A percentile compares a stretch with the other conserved stretches of the same genome.
Conservation (phyloP, 2,329 filamentous ascomycete species). For the Nothophaeocryptopus gaeumannii region DNA sequence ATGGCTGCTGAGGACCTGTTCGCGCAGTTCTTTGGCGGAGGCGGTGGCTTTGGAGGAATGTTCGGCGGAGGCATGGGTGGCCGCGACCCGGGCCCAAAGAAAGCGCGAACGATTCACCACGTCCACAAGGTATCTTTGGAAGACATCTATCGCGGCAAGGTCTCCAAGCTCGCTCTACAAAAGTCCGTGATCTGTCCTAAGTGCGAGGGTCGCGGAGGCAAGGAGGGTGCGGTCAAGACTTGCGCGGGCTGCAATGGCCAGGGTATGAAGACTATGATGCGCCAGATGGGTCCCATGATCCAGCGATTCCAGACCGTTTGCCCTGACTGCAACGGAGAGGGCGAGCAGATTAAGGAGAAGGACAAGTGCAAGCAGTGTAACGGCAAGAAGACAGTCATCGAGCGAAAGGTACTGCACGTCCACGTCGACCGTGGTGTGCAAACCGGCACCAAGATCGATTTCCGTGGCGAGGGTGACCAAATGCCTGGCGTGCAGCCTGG, state of each 20-base stretch:
- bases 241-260: slow-evolving; percentile 87
- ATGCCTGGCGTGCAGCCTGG: slow-evolving; percentile 88
- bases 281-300: slow-evolving; percentile 99
- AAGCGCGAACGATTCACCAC: slow-evolving; percentile 96
- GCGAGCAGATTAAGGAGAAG: slow-evolving; percentile 93
- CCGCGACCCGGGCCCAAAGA: slow-evolving; percentile 75
- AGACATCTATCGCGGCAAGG: slow-evolving; percentile 96
- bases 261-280: slow-evolving; percentile 99
- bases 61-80: slow-evolving; percentile 68
- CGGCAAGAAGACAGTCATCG: slow-evolving; percentile 96
- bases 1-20: slow-evolving; percentile 97
- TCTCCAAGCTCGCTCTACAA: slow-evolving; percentile 94
- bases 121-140: slow-evolving; percentile 97
- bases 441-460: slow-evolving; percentile 94
- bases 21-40: slow-evolving; percentile 89
- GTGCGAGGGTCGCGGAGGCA: slow-evolving; percentile 90
- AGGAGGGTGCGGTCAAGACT: slow-evolving; percentile 94
- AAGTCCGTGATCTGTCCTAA: slow-evolving; percentile 95
- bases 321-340: slow-evolving; percentile 96
- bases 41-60: slow-evolving; percentile 68
- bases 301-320: slow-evolving; percentile 99
- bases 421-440: slow-evolving; percentile 94
- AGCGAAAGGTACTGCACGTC: slow-evolving; percentile 96
- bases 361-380: slow-evolving; percentile 95
- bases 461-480: slow-evolving; percentile 94